Conservation (phyloP, 139 green algal species). For the Desmodesmus armatus region DNA sequence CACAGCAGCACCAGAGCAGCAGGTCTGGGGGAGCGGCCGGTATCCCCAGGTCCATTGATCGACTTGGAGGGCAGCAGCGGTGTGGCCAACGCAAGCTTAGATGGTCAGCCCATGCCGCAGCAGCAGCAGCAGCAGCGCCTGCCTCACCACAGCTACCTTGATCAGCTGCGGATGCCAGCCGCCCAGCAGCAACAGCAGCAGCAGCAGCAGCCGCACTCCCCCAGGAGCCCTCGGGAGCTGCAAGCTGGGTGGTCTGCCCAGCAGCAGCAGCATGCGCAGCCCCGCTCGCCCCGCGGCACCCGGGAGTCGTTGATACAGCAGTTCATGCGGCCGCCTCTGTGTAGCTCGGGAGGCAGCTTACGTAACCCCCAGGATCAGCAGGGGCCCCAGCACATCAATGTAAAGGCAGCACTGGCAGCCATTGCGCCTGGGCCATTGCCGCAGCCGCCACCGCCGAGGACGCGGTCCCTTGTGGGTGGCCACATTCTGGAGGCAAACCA, state of each 20-base stretch:
- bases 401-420: slow-evolving; percentile 17
- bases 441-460: slow-evolving; percentile 14
- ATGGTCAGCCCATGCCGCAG: slow-evolving; percentile 9
- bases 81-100: background rate
- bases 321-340: no score
- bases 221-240: no score
- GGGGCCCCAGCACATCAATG: no score
- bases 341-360: no score
- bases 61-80: slow-evolving; percentile 25
- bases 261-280: no score
- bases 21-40: background rate
- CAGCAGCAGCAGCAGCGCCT: background rate
- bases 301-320: no score
- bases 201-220: background rate
- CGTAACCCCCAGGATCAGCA: slow-evolving; percentile 5
- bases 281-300: no score
- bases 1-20: no score
- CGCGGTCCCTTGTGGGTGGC: no score
- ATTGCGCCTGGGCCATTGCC: slow-evolving; percentile 33
- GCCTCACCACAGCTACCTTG: background rate
- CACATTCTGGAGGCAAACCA: no score
- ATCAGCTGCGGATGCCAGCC: background rate
- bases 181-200: background rate
- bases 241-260: no score
- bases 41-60: no score